Base-by-base conservation (phyloP, 1,284 basidiomycete species). In the Melampsora americana region DNA sequence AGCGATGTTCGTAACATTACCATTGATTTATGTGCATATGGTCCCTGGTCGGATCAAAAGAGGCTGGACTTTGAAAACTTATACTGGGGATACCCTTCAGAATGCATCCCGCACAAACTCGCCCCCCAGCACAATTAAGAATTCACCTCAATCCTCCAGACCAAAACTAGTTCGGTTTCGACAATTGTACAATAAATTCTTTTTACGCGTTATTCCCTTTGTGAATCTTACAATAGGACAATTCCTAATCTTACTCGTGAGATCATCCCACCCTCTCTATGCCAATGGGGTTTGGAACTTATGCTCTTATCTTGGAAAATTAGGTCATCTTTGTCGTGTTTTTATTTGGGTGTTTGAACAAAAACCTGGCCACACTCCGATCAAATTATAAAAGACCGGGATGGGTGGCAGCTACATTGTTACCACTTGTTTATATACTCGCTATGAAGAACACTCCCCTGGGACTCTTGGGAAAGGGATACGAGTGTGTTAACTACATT, bases 371-470 rank as follows among this genome's bases (percentile, higher is more conserved):
- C 11, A 44, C 48, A 6, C 32, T 28, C 5, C 39, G 26, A 12
- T 28, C n/a, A 16, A 71, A 64, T 50, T 71, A 64, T 28, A 62
- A 64, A 60, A 42, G 69, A 35, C 42, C 60, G 28, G 69, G 69
- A 23, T 71, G 59, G 60, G 46, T 62, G 11, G 32, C 69, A 14
- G 60, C 46, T 14, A 39, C 23, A 30, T 50, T 64, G n/a, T 42
- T 71, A 12, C 69, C 61, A 42, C 20, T 71, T 11, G 30, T 44
- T 5, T 71, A 62, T 71, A 20, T 64, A 11, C 44, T 62, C 16
- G 42, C 69, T 20, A 71, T 71, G 69, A 71, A 71, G 20, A 71
- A 71, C 14, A 44, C 60, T 16, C 69, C 69, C 16, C 14, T 71
- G 9, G 28, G 12, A 48, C 20, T 71, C 20, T 35, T 71, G 26